These are phyloP conservation scores for Pilobolus umbonatus DNA, from an alignment of 192 early-diverging fungal species.

Conservation along the genomic window DNA sequence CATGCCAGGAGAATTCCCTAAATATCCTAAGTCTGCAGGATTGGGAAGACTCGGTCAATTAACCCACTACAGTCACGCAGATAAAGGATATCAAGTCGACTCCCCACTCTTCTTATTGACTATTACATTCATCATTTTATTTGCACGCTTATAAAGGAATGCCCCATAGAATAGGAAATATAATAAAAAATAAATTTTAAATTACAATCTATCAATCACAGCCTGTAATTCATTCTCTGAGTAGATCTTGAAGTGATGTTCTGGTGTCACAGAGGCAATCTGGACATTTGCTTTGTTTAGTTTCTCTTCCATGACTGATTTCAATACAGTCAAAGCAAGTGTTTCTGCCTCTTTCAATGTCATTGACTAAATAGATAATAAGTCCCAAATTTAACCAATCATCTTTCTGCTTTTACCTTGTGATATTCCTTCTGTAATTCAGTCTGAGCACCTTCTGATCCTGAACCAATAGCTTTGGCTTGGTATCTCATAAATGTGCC, in stretches of 20 bases:
- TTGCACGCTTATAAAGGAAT: too few species aligned
- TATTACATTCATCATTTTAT: too few species aligned
- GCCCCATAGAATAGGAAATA: too few species aligned
- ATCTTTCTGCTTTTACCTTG: constrained; percentile 46
- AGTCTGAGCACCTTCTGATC: constrained; percentile 97
- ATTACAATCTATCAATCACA: constrained; percentile 71
- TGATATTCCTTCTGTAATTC: constrained; percentile 97
- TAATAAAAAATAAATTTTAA: neutral
- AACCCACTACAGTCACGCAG: too few species aligned
- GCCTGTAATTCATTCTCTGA: constrained; percentile 73
- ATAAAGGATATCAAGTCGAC: too few species aligned
- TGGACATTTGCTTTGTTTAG: constrained; percentile 93
- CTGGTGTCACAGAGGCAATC: constrained; percentile 80
- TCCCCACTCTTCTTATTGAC: too few species aligned
- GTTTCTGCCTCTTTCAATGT: constrained; percentile 83
- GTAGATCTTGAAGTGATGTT: constrained; percentile 77
- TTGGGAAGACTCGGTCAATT: too few species aligned
- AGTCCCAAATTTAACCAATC: neutral
- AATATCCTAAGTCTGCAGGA: too few species aligned
- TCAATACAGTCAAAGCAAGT: constrained; percentile 91
- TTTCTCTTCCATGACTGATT: constrained; percentile 99
- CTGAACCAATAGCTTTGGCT: constrained; percentile 98
- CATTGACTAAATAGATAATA: constrained; percentile 52
- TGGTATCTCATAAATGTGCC: constrained; percentile 94
- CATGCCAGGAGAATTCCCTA: neutral